Conservation (phyloP, 495 filamentous ascomycete species). For the Polyplosphaeria fusca region DNA sequence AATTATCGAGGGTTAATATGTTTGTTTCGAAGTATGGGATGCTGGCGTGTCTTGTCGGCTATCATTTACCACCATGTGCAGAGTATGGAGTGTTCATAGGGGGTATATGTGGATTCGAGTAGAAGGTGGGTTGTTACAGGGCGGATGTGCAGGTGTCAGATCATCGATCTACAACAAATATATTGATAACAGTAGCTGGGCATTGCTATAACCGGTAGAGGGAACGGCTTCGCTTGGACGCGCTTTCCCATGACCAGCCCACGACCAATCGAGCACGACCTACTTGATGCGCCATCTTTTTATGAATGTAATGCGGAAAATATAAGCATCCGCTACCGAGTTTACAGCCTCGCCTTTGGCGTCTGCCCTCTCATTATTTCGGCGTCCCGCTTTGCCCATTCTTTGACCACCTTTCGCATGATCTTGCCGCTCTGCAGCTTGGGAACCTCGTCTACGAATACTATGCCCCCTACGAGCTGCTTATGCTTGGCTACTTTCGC, state of each 20-base stretch:
- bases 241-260: slow-evolving; percentile 4
- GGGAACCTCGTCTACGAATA: slow-evolving; percentile 41
- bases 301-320: no score
- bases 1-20: background rate
- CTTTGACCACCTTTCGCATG: slow-evolving; percentile 36
- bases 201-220: background rate
- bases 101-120: no score
- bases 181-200: no score
- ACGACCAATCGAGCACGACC: no score
- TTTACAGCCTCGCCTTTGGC: slow-evolving; percentile 29
- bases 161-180: no score
- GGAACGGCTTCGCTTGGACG: slow-evolving; percentile 1
- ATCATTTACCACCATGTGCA: no score
- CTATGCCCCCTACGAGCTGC: slow-evolving; percentile 39
- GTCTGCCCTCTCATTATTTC: slow-evolving; percentile 14
- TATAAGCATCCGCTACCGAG: background rate
- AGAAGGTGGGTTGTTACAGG: no score
- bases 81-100: no score
- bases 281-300: no score
- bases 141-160: no score
- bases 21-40: background rate
- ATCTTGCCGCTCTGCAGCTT: slow-evolving; percentile 42
- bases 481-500: slow-evolving; percentile 40
- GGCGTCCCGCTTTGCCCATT: slow-evolving; percentile 42
- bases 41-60: background rate